Evolutionary conservation across 371 early-diverging fungal genomes (phyloP).

Genomic region (Syncephalastrum monosporum): DNA sequence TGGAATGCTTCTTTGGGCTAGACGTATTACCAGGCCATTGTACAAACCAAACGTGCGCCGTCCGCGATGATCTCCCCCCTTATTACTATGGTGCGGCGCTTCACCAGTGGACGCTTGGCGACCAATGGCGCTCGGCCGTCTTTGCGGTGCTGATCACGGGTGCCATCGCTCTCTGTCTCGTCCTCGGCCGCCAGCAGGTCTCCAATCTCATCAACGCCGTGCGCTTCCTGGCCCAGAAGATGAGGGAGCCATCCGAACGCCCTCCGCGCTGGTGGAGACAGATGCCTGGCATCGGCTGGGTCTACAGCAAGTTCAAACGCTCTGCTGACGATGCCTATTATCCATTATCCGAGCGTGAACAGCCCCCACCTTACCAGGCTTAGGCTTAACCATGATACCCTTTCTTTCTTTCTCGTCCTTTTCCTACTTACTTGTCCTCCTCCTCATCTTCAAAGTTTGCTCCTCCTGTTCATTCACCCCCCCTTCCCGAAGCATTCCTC

Average conservation of each 20-base stretch:
- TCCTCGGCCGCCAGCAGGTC: slow-evolving; percentile 36
- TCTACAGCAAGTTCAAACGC: slow-evolving; percentile 27
- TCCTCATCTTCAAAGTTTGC: neutral
- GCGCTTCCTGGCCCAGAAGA: slow-evolving; percentile 28
- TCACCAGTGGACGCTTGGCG: slow-evolving; percentile 40
- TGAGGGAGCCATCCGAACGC: slow-evolving; percentile 28
- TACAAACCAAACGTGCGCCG: slow-evolving; percentile 29
- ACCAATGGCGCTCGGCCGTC: slow-evolving; percentile 39
- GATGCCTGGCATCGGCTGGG: slow-evolving; percentile 36
- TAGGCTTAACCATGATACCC: slow-evolving; percentile 17
- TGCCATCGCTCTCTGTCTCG: slow-evolving; percentile 21
- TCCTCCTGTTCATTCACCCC: too few relatives aligned
- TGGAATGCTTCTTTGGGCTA: slow-evolving; percentile 41
- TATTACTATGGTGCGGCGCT: slow-evolving; percentile 33
- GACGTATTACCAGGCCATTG: slow-evolving; percentile 45
- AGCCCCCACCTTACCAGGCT: slow-evolving; percentile 41
- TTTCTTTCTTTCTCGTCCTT: neutral
- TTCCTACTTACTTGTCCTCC: neutral
- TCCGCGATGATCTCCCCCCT: slow-evolving; percentile 35
- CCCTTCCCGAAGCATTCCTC: too few relatives aligned
- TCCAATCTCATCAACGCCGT: slow-evolving; percentile 20
- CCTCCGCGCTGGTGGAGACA: slow-evolving; percentile 34
- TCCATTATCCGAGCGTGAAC: slow-evolving; percentile 29
- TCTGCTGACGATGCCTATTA: slow-evolving; percentile 29
- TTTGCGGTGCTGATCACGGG: slow-evolving; percentile 39